Conservation (phyloP, 2,329 filamentous ascomycete species). For the Xylariaceae sp. region DNA sequence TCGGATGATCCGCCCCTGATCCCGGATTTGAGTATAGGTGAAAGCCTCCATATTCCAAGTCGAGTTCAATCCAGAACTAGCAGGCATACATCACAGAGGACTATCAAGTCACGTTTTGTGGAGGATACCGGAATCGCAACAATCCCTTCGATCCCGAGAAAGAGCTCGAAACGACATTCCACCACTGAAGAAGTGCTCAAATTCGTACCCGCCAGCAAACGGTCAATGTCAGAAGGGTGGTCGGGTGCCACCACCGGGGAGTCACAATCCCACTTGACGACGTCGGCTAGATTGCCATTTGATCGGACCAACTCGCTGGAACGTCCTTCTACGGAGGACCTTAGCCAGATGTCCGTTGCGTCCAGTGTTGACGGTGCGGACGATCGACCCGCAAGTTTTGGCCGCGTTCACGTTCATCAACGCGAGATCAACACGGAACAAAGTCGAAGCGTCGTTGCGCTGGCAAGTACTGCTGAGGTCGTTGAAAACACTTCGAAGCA, state of each 20-base stretch:
- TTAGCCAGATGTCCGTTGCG: slow-evolving; percentile 35
- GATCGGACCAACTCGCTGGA: slow-evolving; percentile 50
- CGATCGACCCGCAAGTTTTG: slow-evolving; percentile 49
- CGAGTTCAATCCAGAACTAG: slow-evolving; percentile 56
- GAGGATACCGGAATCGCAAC: slow-evolving; percentile 25
- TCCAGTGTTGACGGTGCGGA: slow-evolving; percentile 31
- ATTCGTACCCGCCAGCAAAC: slow-evolving; percentile 20
- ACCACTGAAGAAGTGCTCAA: slow-evolving; percentile 35
- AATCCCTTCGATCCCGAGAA: slow-evolving; percentile 60
- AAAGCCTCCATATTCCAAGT: slow-evolving; percentile 58
- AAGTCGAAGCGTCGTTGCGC: slow-evolving; percentile 40
- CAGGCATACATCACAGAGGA: slow-evolving; percentile 35
- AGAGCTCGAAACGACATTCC: slow-evolving; percentile 63
- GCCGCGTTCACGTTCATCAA: slow-evolving; percentile 53
- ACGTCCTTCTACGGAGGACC: slow-evolving; percentile 44
- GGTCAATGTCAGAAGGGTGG: slow-evolving; percentile 13
- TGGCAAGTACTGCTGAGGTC: slow-evolving; percentile 53
- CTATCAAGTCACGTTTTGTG: slow-evolving; percentile 28
- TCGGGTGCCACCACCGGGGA: slow-evolving; percentile 5
- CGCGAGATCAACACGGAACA: slow-evolving; percentile 53
- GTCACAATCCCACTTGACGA: slow-evolving; percentile 12
- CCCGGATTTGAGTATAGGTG: slow-evolving; percentile 54
- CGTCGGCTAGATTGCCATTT: slow-evolving; percentile 47
- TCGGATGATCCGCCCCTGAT: slow-evolving; percentile 50
- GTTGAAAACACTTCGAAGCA: slow-evolving; percentile 39